Percentiles rank a stretch among this genome's conserved stretches.
Conservation (phyloP, 306 rosid species). For the Sphenostylis stenocarpa region DNA sequence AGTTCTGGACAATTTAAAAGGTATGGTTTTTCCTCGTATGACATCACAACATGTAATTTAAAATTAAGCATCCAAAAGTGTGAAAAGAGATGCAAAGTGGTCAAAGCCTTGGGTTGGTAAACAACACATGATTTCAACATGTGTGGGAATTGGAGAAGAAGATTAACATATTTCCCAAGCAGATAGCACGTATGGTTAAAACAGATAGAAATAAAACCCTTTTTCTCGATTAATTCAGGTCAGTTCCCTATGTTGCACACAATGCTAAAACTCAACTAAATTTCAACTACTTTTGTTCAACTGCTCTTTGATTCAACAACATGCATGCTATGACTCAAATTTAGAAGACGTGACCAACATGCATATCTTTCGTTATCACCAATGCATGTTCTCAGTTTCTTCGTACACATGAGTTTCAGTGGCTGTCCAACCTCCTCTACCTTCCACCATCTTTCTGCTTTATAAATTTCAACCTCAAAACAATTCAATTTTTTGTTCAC, state of each 20-base stretch:
- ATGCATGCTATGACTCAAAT: neutral
- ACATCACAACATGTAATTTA: neutral
- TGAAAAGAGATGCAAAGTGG: neutral
- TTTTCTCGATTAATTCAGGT: neutral
- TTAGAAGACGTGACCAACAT: conserved; percentile 20
- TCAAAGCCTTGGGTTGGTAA: conserved; percentile 24
- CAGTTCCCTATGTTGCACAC: neutral
- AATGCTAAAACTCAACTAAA: conserved; percentile 30
- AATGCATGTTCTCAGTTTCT: conserved; percentile 31
- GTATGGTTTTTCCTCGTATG: neutral
- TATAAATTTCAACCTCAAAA: conserved; percentile 29
- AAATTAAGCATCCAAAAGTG: neutral
- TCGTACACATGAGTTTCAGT: neutral
- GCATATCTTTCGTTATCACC: conserved; percentile 32
- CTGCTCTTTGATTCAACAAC: conserved; percentile 18
- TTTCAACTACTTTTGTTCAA: conserved; percentile 45
- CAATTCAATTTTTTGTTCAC: conserved; percentile 36
- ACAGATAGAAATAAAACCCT: neutral
- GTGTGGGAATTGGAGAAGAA: neutral
- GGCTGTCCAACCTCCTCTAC: conserved; percentile 63
- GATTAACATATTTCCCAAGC: neutral
- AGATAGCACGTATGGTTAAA: neutral
- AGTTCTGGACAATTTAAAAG: too few species aligned
- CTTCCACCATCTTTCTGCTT: conserved; percentile 48
- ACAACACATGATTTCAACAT: neutral